Evolutionary conservation across 768 basidiomycete genomes (phyloP), one percentile per base, ranked within the genome.

Genomic region (Leccinum variicolor): DNA sequence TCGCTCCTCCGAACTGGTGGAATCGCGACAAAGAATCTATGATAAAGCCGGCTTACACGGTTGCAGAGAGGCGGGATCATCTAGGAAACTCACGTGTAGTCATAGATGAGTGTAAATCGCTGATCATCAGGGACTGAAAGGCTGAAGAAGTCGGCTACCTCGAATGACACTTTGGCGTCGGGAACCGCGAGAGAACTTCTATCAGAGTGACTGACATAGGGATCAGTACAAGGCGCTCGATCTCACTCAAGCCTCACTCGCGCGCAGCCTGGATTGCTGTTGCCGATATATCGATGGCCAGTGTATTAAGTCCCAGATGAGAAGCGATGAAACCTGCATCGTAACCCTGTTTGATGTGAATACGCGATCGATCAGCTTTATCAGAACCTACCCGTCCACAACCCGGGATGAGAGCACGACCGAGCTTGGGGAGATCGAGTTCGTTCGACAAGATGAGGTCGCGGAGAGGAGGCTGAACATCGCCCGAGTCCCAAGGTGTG

Each of bases 401-500:
- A 0, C 84, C 84, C 0, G 82, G 81, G 11, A 84, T 76, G 2
- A 85, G 67, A 5, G 80, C 82, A 45, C 76, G 71, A 5, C 76
- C 77, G 47, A 55, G 47, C 29, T 57, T 73, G 5, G 85, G 81
- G 46, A 82, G 74, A 0, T 76, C 67, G 15, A 84, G 62, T 29
- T 74, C 69, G 15, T 73, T 73, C 2, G 78, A 77, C 49, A 80
- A 73, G 25, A 88, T 65, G 1, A 85, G 67, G 50, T 84, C 81
- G 25, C 66, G 70, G 54, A 89, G 72, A 1, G 85, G 77, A 6
- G 82, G 85, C 61, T 88, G 86, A 4, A 75, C 63, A 6, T 73
- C 68, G 3, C 84, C 81, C 6, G 66, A 65, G 61, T 89, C 87
- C 87, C 88, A 90, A 1, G 88, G 87, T 0, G 84, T 87, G 1